A percentile compares a stretch with the other conserved stretches of the same genome.
phyloP scores from a whole-genome alignment of 768 basidiomycete species.

The Stropharia rugosoannulata region DNA sequence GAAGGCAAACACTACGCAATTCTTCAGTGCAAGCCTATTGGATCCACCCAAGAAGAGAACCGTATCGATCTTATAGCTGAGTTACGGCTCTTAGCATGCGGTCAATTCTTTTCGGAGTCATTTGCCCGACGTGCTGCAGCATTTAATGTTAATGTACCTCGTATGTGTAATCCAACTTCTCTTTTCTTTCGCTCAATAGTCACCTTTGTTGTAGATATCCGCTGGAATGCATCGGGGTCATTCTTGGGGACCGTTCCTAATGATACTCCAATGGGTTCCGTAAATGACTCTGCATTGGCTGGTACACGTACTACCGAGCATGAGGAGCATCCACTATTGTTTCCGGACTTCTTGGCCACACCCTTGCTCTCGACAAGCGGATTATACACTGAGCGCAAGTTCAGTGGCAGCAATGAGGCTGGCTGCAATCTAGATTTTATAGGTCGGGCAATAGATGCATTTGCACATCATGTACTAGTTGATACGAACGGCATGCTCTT shows the following conservation, averaged over 20 bases:
- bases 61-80: neutral
- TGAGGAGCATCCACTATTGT: neutral
- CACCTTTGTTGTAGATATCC: neutral
- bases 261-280: neutral
- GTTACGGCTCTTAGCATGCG: neutral
- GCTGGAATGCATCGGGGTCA: neutral
- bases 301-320: neutral
- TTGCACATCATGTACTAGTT: neutral
- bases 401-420: neutral
- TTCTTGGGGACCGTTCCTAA: neutral
- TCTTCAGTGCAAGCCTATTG: neutral
- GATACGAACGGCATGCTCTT: neutral
- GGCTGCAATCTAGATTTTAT: neutral
- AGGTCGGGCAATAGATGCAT: neutral
- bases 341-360: neutral
- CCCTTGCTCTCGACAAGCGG: neutral
- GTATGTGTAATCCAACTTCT: neutral
- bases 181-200: neutral
- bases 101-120: neutral
- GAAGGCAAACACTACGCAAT: neutral
- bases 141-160: neutral
- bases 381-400: neutral
- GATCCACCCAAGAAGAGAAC: neutral
- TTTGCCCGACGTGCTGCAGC: neutral
- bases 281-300: neutral